Base-by-base conservation (phyloP, 495 filamentous ascomycete genomes). In the Cenococcum geophilum region DNA sequence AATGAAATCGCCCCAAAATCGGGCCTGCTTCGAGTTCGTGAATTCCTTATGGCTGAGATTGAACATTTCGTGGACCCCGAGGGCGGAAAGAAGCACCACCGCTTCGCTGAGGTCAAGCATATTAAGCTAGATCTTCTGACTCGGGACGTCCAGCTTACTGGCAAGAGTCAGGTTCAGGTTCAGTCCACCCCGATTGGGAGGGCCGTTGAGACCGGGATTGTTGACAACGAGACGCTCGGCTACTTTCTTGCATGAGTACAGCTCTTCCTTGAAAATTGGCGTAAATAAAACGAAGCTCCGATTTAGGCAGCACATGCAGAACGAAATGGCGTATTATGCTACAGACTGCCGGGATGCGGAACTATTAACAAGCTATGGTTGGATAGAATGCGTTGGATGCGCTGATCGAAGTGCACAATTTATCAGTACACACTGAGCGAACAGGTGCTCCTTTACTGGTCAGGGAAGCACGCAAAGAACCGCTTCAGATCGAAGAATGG, bases 381-480 rank as follows among this genome's bases (percentile, higher is more conserved):
- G 89, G 89, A 86, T 91, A 54, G 89, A 92, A 76, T 91, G 88
- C 70, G 88, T 91, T 55, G 89, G 89, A 62, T 91, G 89, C 72
- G 89, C 89, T 53, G 89, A 92, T 72, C 79, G 89, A 58, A 89
- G 86, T 67, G 88, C 88, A 20, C 68, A 88, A 92, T 71, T 69
- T 92, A 69, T 81, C 83, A 5, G 87, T 91, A 9, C 89, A 91
- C 73, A 80, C 85, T 75, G 87, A 89, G 74, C 85, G 85, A 76
- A 92, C 89, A n/a, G 86, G 86, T 56, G 80, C 81, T n/a, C 82
- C 86, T 11, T 78, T 92, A 10, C 76, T 86, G 37, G 89, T 91
- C 34, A 78, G 87, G 43, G 82, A 88, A 72, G 78, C 82, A 52
- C 80, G 84, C 23, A 77, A 79, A 58, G 83, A 87, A 71, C 88